Conservation (phyloP, 2,329 filamentous ascomycete species). For the Alternaria brassicicola region DNA sequence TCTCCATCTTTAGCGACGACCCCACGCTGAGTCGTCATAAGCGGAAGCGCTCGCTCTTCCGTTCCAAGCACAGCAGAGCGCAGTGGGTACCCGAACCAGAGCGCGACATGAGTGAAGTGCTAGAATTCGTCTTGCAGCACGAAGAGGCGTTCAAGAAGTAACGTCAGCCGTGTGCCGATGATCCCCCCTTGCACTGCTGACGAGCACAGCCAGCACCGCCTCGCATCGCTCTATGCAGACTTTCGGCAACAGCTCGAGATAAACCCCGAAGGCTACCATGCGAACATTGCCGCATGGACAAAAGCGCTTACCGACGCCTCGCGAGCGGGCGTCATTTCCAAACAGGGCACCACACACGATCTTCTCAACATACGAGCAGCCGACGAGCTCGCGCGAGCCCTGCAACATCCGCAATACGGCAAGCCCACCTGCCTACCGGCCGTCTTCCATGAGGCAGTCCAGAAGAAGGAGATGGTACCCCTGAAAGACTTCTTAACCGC, state of each 20-base stretch:
- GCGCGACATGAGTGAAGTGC: slow-evolving; percentile 66
- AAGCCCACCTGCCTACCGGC: slow-evolving; percentile 79
- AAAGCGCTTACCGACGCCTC: slow-evolving; percentile 73
- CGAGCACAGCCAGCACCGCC: slow-evolving; percentile 64
- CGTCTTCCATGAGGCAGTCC: slow-evolving; percentile 77
- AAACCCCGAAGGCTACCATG: slow-evolving; percentile 84
- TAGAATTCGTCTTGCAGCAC: slow-evolving; percentile 62
- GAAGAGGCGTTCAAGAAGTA: slow-evolving; percentile 58
- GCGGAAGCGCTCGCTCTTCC: slow-evolving; percentile 31
- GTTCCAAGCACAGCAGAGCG: slow-evolving; percentile 24
- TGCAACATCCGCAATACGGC: slow-evolving; percentile 80
- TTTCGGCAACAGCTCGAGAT: slow-evolving; percentile 74
- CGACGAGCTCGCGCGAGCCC: slow-evolving; percentile 69
- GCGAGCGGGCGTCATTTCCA: slow-evolving; percentile 64
- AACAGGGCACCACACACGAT: slow-evolving; percentile 49
- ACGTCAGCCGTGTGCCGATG: background rate
- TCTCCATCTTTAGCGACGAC: slow-evolving; percentile 30
- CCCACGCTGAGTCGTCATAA: slow-evolving; percentile 25
- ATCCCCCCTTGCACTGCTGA: slow-evolving; percentile 14
- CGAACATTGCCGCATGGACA: slow-evolving; percentile 81
- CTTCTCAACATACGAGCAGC: slow-evolving; percentile 60
- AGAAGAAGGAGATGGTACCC: slow-evolving; percentile 71
- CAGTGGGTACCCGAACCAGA: slow-evolving; percentile 31
- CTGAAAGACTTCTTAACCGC: slow-evolving; percentile 70
- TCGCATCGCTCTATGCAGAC: slow-evolving; percentile 88